Percentiles rank a stretch among this genome's conserved stretches.
Conservation (phyloP, 805 yeast species). For the Candida krabiensis region DNA sequence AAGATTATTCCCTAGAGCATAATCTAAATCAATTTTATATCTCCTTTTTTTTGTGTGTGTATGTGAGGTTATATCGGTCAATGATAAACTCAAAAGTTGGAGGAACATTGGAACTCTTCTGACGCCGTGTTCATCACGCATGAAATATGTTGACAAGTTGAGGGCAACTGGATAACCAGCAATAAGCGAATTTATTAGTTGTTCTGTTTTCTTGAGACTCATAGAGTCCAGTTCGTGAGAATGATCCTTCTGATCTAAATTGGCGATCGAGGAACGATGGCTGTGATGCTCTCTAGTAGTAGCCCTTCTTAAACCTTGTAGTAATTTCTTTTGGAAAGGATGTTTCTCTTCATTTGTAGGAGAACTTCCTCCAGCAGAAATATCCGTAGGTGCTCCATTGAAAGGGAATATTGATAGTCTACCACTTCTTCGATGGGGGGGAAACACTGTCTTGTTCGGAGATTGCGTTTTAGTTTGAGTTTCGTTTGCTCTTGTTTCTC, state of each 20-base stretch:
- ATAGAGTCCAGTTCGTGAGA: conserved; percentile 23
- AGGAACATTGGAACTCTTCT: conserved; percentile 81
- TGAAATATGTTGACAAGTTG: conserved; percentile 70
- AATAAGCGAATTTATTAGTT: conserved; percentile 49
- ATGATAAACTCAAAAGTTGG: conserved; percentile 66
- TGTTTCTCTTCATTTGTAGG: conserved; percentile 14
- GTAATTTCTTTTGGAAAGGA: conserved; percentile 18
- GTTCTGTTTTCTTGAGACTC: conserved; percentile 26
- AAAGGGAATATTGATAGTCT: conserved; percentile 19
- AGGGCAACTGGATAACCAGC: conserved; percentile 75
- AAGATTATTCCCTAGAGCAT: conserved; percentile 81
- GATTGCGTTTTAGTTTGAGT: conserved; percentile 3
- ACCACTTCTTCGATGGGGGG: conserved; percentile 8
- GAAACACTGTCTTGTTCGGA: conserved; percentile 2
- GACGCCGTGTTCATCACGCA: conserved; percentile 72
- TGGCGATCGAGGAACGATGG: conserved; percentile 9
- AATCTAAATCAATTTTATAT: conserved; percentile 75
- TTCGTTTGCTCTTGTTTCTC: conserved; percentile 4
- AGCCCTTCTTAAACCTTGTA: conserved; percentile 21
- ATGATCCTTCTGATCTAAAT: conserved; percentile 14
- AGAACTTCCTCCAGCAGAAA: neutral
- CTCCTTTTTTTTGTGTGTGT: conserved; percentile 41
- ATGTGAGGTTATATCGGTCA: conserved; percentile 50
- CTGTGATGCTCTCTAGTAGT: conserved; percentile 14
- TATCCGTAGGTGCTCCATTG: conserved; percentile 6